Percentiles rank a stretch among this genome's conserved stretches.
phyloP scores from a whole-genome alignment of 2,329 filamentous ascomycete species.

The Dactylonectria macrodidyma region DNA sequence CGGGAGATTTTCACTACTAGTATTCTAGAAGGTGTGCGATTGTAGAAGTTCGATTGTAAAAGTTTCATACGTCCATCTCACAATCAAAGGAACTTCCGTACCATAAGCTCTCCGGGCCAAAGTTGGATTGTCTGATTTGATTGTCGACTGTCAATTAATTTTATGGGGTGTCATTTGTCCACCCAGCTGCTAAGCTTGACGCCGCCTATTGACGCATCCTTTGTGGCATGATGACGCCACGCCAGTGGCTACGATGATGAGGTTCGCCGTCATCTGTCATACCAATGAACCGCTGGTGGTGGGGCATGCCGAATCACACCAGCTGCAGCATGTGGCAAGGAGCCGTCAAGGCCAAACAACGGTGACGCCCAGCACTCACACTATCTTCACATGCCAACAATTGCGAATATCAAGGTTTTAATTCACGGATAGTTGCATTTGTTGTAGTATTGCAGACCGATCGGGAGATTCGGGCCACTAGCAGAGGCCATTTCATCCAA shows the following conservation, averaged over 20 bases:
- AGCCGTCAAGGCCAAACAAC: neutral
- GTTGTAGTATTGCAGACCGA: neutral
- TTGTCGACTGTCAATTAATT: neutral
- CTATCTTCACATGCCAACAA: neutral
- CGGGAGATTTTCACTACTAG: neutral
- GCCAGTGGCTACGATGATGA: neutral
- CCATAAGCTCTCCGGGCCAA: neutral
- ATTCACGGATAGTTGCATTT: neutral
- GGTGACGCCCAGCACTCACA: neutral
- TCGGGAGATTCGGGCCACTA: neutral
- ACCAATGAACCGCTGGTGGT: neutral
- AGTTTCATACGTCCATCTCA: neutral
- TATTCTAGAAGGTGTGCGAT: neutral
- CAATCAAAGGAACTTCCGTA: neutral
- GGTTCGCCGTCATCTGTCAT: neutral
- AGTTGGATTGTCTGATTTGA: neutral
- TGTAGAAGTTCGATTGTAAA: neutral
- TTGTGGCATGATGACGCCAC: neutral
- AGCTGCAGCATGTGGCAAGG: neutral
- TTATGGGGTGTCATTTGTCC: neutral
- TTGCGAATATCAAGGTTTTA: conserved; percentile 7
- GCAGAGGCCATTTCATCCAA: neutral
- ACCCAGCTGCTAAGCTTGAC: neutral
- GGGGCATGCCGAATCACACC: neutral
- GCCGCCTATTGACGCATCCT: neutral